Evolutionary conservation across 192 early-diverging fungal genomes (phyloP).

Genomic region (Haplosporangium gracile): DNA sequence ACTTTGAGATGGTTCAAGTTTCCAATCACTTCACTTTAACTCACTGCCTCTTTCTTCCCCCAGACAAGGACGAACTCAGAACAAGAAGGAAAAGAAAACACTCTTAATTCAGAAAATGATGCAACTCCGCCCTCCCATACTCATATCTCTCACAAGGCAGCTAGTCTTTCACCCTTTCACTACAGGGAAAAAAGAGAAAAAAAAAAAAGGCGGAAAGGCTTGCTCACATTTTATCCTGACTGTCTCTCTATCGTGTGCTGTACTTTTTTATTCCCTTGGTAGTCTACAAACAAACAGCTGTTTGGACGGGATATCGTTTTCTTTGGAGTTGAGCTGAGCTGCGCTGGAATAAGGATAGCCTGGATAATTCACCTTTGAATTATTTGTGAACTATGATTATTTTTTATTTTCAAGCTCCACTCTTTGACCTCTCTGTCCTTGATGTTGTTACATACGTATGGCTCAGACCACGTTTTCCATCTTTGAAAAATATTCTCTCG

Average conservation of each 20-base stretch:
- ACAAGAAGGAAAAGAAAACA: background rate
- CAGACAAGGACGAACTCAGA: background rate
- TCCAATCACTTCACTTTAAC: no score
- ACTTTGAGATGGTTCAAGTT: background rate
- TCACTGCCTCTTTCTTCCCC: background rate
- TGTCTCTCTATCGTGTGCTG: background rate
- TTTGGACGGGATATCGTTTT: background rate
- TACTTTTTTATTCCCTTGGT: background rate
- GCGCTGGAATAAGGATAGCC: background rate
- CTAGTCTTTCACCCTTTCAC: background rate
- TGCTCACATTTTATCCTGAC: background rate
- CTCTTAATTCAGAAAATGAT: constrained; percentile 6
- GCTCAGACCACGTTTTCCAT: constrained; percentile 2
- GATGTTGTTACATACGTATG: background rate
- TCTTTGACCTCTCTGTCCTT: background rate
- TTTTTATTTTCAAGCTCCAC: background rate
- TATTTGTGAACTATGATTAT: background rate
- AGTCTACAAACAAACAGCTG: background rate
- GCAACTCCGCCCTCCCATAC: background rate
- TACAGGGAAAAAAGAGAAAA: background rate
- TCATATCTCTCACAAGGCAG: background rate
- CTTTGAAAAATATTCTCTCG: background rate
- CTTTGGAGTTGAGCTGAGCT: background rate
- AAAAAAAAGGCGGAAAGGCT: background rate
- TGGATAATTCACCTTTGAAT: background rate